A percentile compares a stretch with the other conserved stretches of the same genome.
Evolutionary conservation across 257 asterid genomes (phyloP).

Genomic region (Echites panduratus): DNA sequence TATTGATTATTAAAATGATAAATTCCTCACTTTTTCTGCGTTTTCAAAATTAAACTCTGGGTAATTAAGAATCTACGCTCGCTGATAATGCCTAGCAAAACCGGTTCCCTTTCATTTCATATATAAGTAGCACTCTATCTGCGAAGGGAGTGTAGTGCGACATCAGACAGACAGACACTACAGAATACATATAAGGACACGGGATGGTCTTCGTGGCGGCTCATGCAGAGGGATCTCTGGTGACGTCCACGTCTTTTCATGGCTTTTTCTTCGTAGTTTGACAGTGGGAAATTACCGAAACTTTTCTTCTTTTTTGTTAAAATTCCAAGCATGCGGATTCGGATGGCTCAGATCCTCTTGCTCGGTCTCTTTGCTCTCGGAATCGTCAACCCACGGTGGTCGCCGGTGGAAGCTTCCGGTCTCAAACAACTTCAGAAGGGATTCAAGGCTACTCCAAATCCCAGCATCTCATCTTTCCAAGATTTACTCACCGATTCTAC

Average conservation of each 20-base stretch:
- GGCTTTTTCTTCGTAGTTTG: conserved; percentile 9
- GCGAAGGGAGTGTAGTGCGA: too few relatives aligned
- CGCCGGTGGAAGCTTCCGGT: conserved; percentile 22
- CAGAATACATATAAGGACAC: neutral
- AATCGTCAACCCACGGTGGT: neutral
- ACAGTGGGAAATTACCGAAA: neutral
- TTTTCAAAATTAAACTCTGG: too few relatives aligned
- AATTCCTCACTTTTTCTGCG: too few relatives aligned
- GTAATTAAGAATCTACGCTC: too few relatives aligned
- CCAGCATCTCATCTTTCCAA: conserved; percentile 46
- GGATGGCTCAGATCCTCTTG: conserved; percentile 7
- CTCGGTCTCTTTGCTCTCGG: neutral
- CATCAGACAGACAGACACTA: neutral
- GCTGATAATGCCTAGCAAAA: too few relatives aligned
- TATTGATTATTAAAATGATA: too few relatives aligned
- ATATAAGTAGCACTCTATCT: too few relatives aligned
- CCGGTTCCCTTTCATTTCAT: too few relatives aligned
- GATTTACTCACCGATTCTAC: conserved; percentile 52
- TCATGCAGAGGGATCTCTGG: conserved; percentile 12
- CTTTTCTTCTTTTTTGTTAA: neutral
- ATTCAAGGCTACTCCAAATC: conserved; percentile 50
- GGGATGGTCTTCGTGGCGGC: neutral
- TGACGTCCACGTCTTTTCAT: conserved; percentile 15
- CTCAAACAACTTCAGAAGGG: conserved; percentile 41
- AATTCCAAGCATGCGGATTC: neutral